Evolutionary conservation across 768 basidiomycete genomes (phyloP).

Genomic region (Xerocomellus chrysenteron): DNA sequence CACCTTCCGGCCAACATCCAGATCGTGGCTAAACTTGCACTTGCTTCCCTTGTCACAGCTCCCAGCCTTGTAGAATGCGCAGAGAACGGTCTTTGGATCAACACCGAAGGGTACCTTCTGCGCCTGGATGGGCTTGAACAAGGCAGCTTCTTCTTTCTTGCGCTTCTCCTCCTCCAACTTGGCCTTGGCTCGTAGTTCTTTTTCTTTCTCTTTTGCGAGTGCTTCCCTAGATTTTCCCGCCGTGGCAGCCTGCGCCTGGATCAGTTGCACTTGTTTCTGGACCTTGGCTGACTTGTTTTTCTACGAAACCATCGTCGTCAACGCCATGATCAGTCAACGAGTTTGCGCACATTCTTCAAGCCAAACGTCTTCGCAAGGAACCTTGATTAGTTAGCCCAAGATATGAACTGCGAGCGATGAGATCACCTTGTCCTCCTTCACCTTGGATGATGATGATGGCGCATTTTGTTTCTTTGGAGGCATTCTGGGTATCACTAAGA

Average conservation of each 20-base stretch:
- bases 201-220: constrained; percentile 86
- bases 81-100: constrained; percentile 93
- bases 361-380: constrained; percentile 69
- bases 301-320: constrained; percentile 37
- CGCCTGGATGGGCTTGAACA: constrained; percentile 75
- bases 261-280: constrained; percentile 75
- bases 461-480: constrained; percentile 76
- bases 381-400: constrained; percentile 30
- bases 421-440: constrained; percentile 79
- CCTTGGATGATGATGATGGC: constrained; percentile 54
- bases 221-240: constrained; percentile 78
- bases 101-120: constrained; percentile 95
- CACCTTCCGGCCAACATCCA: constrained; percentile 84
- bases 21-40: constrained; percentile 97
- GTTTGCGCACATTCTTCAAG: constrained; percentile 73
- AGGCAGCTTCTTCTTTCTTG: constrained; percentile 78
- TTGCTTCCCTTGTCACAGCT: constrained; percentile 90
- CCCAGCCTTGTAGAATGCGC: constrained; percentile 90
- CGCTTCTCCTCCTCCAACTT: constrained; percentile 81
- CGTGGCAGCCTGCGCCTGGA: constrained; percentile 73
- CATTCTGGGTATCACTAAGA: constrained; percentile 41
- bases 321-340: constrained; percentile 3
- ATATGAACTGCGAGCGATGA: constrained; percentile 11
- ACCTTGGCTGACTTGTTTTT: constrained; percentile 96
- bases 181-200: constrained; percentile 69